These are phyloP conservation scores for Hortaea werneckii DNA, from an alignment of 2,329 filamentous ascomycete species.

Conservation along the genomic window DNA sequence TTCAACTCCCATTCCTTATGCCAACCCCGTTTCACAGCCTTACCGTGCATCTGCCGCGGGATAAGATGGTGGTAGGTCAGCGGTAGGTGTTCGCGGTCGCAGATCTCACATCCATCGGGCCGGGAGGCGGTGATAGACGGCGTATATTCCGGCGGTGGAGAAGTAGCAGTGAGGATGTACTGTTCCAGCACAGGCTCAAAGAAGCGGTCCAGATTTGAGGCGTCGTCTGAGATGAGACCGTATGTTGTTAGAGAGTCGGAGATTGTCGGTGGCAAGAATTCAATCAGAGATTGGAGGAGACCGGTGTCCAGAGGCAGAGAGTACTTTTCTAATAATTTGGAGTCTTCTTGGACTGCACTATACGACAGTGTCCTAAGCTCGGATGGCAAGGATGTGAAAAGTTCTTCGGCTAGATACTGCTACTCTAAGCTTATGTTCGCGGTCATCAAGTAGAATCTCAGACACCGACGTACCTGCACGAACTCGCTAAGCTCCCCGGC, in stretches of 20 bases:
- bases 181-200: conserved; percentile 52
- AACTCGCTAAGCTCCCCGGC: conserved; percentile 69
- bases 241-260: conserved; percentile 61
- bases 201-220: conserved; percentile 42
- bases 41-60: conserved; percentile 65
- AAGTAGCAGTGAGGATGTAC: conserved; percentile 50
- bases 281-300: conserved; percentile 37
- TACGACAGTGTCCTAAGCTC: conserved; percentile 54
- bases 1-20: conserved; percentile 63
- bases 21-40: conserved; percentile 69
- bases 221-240: conserved; percentile 42
- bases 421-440: background rate
- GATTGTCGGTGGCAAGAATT: conserved; percentile 48
- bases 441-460: too few species aligned
- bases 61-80: conserved; percentile 81
- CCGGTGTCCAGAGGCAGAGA: conserved; percentile 33
- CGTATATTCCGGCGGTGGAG: conserved; percentile 54
- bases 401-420: conserved; percentile 59
- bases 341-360: conserved; percentile 41
- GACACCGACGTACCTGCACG: conserved; percentile 45
- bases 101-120: conserved; percentile 60
- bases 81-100: conserved; percentile 61
- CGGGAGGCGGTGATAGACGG: conserved; percentile 37
- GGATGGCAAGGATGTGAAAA: conserved; percentile 55
- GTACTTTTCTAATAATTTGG: conserved; percentile 45